Evolutionary conservation across 2,329 filamentous ascomycete genomes (phyloP).

Genomic region (Phialocephala sp.): DNA sequence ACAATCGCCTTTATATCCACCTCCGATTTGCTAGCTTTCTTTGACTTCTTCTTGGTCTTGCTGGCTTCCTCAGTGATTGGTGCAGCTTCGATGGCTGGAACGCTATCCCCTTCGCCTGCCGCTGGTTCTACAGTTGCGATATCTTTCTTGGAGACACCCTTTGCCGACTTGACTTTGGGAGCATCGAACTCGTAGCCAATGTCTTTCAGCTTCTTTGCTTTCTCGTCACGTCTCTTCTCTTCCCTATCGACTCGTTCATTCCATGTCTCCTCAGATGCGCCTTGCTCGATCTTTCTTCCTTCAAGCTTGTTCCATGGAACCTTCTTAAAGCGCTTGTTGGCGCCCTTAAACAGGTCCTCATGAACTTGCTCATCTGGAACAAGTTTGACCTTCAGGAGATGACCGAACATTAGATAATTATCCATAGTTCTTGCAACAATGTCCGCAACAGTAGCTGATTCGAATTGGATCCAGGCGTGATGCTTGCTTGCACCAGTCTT

Average conservation of each 20-base stretch:
- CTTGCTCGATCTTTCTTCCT: conserved; percentile 74
- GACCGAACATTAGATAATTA: conserved; percentile 94
- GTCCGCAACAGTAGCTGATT: conserved; percentile 76
- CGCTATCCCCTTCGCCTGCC: conserved; percentile 34
- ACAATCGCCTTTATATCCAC: conserved; percentile 7
- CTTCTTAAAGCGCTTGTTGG: conserved; percentile 86
- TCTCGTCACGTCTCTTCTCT: conserved; percentile 69
- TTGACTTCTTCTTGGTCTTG: conserved; percentile 40
- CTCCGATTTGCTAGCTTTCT: conserved; percentile 32
- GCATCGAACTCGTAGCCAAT: conserved; percentile 84
- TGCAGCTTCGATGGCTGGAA: conserved; percentile 43
- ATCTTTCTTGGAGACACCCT: conserved; percentile 53
- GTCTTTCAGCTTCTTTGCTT: conserved; percentile 76
- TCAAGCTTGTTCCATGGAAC: conserved; percentile 89
- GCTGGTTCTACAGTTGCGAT: conserved; percentile 25
- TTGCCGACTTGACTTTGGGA: conserved; percentile 71
- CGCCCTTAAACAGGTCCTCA: conserved; percentile 84
- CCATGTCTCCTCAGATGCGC: conserved; percentile 79
- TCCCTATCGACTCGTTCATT: conserved; percentile 75
- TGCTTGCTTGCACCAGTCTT: conserved; percentile 91
- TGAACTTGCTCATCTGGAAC: conserved; percentile 80
- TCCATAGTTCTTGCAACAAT: conserved; percentile 97
- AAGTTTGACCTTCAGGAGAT: conserved; percentile 86
- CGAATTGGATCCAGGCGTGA: conserved; percentile 93
- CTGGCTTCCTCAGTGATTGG: conserved; percentile 26